These are phyloP conservation scores for Hygrophoropsis aurantiaca DNA, from an alignment of 768 basidiomycete genomes.

Conservation along the genomic window DNA sequence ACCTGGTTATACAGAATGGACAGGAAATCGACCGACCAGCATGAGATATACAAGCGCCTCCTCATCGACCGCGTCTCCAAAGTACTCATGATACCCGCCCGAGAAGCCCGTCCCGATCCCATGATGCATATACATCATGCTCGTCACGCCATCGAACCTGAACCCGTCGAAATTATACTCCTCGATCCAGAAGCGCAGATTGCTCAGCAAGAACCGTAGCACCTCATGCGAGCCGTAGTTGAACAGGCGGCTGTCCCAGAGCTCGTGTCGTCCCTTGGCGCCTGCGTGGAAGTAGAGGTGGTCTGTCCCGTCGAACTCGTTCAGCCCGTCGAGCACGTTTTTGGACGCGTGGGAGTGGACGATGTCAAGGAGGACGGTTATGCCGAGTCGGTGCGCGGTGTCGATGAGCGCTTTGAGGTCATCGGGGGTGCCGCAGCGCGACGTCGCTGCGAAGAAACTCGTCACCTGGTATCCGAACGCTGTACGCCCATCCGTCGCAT, in stretches of 20 bases:
- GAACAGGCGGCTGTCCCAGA: conserved; percentile 98
- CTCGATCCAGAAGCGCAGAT: conserved; percentile 93
- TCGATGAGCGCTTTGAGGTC: conserved; percentile 95
- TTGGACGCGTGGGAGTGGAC: conserved; percentile 99
- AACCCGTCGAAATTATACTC: conserved; percentile 97
- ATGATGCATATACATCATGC: conserved; percentile 99
- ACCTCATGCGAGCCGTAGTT: conserved; percentile 97
- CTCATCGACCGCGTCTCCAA: conserved; percentile 78
- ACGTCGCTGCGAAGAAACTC: conserved; percentile 94
- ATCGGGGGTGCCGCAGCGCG: conserved; percentile 94
- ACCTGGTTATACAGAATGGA: neutral
- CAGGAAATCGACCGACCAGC: conserved; percentile 62
- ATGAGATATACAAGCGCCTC: conserved; percentile 96
- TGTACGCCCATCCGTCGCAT: conserved; percentile 29
- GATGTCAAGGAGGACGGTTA: conserved; percentile 92
- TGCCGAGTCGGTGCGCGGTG: conserved; percentile 89
- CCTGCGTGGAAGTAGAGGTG: conserved; percentile 98
- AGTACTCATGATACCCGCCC: conserved; percentile 98
- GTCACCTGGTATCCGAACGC: conserved; percentile 99
- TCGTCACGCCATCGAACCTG: conserved; percentile 97
- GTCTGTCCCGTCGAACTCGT: conserved; percentile 96
- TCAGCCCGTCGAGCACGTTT: conserved; percentile 93
- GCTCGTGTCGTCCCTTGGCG: conserved; percentile 84
- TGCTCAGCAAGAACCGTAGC: conserved; percentile 90
- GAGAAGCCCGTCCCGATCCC: conserved; percentile 98